Conservation (phyloP, 352 stramenopile genomes). For the Pilasporangium apinafurcum region DNA sequence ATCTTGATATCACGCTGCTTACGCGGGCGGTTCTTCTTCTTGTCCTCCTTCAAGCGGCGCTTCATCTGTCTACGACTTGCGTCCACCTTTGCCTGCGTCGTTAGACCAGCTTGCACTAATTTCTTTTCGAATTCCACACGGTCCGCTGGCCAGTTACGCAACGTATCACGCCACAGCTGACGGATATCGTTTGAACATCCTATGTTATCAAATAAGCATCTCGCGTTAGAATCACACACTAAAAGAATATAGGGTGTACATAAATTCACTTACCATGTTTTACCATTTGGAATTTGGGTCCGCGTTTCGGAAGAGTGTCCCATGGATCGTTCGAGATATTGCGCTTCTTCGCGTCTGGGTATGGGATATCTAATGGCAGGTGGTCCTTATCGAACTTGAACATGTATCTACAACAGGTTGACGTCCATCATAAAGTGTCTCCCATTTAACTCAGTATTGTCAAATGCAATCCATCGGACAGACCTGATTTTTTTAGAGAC, state of each 20-base stretch:
- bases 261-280: conserved; percentile 53
- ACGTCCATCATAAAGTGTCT: background rate
- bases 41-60: conserved; percentile 75
- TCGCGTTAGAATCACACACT: no score
- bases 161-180: conserved; percentile 74
- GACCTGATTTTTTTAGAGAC: conserved; percentile 79
- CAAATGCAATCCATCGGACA: background rate
- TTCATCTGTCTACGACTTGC: conserved; percentile 72
- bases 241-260: no score
- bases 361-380: conserved; percentile 70
- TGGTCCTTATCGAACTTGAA: conserved; percentile 84
- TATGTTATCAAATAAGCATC: conserved; percentile 7
- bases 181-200: conserved; percentile 83
- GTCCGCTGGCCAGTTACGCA: conserved; percentile 65
- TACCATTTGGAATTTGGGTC: conserved; percentile 67
- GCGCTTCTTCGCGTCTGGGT: conserved; percentile 59
- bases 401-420: conserved; percentile 49
- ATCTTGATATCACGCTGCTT: conserved; percentile 88
- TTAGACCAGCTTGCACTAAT: conserved; percentile 73
- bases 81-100: conserved; percentile 80
- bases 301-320: conserved; percentile 63
- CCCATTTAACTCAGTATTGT: background rate
- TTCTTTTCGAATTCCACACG: conserved; percentile 74
- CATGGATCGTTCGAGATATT: conserved; percentile 61
- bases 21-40: conserved; percentile 71